phyloP scores from a whole-genome alignment of 1,284 basidiomycete species.

The Meira nashicola region DNA sequence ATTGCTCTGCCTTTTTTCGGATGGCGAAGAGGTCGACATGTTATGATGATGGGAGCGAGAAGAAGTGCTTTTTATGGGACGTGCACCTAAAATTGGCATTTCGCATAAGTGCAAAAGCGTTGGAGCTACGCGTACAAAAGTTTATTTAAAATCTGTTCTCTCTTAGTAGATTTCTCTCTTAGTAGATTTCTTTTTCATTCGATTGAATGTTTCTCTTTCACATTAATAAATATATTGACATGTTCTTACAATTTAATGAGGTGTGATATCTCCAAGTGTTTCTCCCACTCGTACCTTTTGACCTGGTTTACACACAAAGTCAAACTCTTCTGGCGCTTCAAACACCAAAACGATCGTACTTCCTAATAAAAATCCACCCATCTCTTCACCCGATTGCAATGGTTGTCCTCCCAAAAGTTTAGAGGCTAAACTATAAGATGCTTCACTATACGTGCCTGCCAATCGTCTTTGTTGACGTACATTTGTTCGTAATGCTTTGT shows the following conservation, averaged over 20 bases:
- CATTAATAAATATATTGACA: no score
- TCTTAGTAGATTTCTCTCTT: no score
- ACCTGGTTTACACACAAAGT: constrained; percentile 73
- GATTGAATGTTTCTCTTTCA: no score
- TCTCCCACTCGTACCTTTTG: constrained; percentile 86
- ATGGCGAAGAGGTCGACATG: no score
- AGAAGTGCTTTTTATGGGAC: no score
- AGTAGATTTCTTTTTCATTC: no score
- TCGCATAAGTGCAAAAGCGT: no score
- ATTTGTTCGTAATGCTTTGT: constrained; percentile 62
- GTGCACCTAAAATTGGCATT: no score
- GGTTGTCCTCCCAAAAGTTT: constrained; percentile 79
- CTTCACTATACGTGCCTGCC: constrained; percentile 83
- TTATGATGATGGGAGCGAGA: no score
- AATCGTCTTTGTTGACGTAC: constrained; percentile 33
- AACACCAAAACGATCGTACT: constrained; percentile 95
- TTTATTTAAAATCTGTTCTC: no score
- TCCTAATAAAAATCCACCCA: constrained; percentile 94
- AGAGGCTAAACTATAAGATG: constrained; percentile 56
- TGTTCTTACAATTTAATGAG: not conserved
- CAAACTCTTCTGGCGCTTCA: constrained; percentile 81
- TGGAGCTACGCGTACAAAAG: no score
- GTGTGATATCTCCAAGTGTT: constrained; percentile 55
- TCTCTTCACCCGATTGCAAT: constrained; percentile 79
- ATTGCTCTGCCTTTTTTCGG: no score